Percentiles rank a stretch among this genome's conserved stretches.
Evolutionary conservation across 2,329 filamentous ascomycete species (phyloP).

Genomic region (Sporothrix globosa): DNA sequence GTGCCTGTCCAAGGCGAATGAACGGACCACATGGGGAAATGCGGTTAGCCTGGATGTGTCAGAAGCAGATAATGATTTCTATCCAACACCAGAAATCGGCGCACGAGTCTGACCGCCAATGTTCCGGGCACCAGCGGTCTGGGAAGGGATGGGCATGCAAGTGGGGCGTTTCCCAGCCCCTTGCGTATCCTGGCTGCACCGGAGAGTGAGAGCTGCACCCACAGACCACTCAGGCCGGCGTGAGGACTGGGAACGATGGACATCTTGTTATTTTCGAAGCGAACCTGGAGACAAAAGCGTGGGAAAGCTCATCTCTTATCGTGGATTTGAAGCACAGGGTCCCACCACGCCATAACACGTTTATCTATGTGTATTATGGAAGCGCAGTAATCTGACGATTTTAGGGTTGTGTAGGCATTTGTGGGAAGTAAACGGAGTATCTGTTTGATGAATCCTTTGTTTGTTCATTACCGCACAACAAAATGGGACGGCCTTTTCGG

Average conservation of each 20-base stretch:
- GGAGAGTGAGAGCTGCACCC: slow-evolving; percentile 5
- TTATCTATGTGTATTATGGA: background rate
- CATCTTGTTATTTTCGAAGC: background rate
- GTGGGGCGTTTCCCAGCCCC: slow-evolving; percentile 24
- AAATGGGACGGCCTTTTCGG: background rate
- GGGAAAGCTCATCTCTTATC: background rate
- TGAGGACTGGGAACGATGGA: background rate
- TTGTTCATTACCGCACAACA: background rate
- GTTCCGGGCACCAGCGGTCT: slow-evolving; percentile 20
- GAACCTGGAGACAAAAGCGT: background rate
- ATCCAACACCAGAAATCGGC: too few relatives aligned
- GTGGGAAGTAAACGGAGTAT: too few relatives aligned
- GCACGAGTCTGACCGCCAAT: background rate
- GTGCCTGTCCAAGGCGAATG: background rate
- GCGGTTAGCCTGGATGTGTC: slow-evolving; percentile 3
- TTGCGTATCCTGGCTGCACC: slow-evolving; percentile 6
- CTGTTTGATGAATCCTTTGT: background rate
- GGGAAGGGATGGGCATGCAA: slow-evolving; percentile 18
- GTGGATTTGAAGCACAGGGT: background rate
- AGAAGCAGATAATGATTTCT: background rate
- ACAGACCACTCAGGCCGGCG: background rate
- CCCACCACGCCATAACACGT: background rate
- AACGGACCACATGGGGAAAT: background rate
- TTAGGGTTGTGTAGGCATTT: background rate
- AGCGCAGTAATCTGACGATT: background rate